Evolutionary conservation across 495 filamentous ascomycete genomes (phyloP).

Genomic region (Tirmania nivea): DNA sequence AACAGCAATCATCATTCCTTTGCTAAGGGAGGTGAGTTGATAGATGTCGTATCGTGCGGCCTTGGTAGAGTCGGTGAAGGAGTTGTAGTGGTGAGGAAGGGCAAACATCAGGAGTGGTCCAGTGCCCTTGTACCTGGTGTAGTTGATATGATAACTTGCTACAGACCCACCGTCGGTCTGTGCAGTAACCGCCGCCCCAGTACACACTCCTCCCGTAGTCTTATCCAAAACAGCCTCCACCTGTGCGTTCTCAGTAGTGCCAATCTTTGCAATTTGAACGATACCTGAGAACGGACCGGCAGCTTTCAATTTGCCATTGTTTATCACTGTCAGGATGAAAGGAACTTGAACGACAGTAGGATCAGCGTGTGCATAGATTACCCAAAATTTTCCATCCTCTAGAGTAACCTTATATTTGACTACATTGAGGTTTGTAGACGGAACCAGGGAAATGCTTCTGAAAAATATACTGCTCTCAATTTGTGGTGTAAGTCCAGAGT

Average conservation of each 20-base stretch:
- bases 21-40: conserved; percentile 61
- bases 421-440: not conserved
- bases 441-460: not conserved
- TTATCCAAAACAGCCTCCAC: conserved; percentile 51
- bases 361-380: not conserved
- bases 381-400: not conserved
- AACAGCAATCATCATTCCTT: conserved; percentile 56
- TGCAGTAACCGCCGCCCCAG: conserved; percentile 38
- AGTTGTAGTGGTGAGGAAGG: conserved; percentile 62
- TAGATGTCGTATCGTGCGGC: conserved; percentile 32
- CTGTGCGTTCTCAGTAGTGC: conserved; percentile 23
- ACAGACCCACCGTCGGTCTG: conserved; percentile 27
- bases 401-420: not conserved
- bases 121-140: conserved; percentile 43
- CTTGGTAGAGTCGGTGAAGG: conserved; percentile 42
- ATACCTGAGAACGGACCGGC: conserved; percentile 34
- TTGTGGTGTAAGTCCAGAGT: conserved; percentile 35
- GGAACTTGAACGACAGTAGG: not conserved
- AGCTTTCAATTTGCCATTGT: conserved; percentile 3
- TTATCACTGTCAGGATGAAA: not conserved
- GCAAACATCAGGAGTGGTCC: conserved; percentile 59
- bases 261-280: conserved; percentile 56
- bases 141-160: conserved; percentile 54
- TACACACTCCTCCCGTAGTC: conserved; percentile 53
- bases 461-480: not conserved